A percentile compares a stretch with the other conserved stretches of the same genome.
These are phyloP conservation scores for Pisolithus marmoratus DNA, from an alignment of 768 basidiomycete genomes.

Conservation along the genomic window DNA sequence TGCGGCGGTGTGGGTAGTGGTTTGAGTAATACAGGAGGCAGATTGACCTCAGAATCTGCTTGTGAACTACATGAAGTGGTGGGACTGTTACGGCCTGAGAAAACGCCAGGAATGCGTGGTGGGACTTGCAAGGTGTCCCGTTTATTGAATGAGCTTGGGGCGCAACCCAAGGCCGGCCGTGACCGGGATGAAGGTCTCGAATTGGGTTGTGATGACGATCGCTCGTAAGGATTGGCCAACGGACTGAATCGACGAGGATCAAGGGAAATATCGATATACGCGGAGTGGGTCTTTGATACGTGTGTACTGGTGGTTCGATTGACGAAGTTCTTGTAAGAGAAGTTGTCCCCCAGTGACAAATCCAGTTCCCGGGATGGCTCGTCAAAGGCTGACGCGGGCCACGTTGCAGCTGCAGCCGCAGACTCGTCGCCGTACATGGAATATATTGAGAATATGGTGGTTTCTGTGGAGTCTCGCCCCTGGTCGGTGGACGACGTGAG, in stretches of 20 bases:
- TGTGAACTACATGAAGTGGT: conserved; percentile 25
- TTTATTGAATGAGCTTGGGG: background rate
- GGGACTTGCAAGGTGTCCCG: conserved; percentile 17
- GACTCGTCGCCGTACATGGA: conserved; percentile 76
- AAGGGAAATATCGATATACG: conserved; percentile 25
- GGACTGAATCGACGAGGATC: conserved; percentile 19
- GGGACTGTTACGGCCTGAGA: conserved; percentile 12
- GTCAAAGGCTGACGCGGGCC: conserved; percentile 37
- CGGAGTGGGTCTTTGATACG: conserved; percentile 17
- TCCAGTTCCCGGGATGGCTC: conserved; percentile 34
- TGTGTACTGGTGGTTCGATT: conserved; percentile 12
- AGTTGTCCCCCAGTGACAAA: conserved; percentile 27
- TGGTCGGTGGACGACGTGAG: conserved; percentile 32
- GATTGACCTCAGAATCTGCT: conserved; percentile 11
- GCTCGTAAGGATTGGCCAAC: conserved; percentile 16
- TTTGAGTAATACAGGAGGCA: conserved; percentile 10
- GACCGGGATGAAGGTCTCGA: background rate
- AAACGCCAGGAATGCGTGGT: conserved; percentile 22
- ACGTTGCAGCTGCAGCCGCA: conserved; percentile 32
- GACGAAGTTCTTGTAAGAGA: conserved; percentile 32
- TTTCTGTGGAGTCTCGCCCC: conserved; percentile 59
- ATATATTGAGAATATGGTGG: conserved; percentile 78
- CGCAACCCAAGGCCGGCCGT: background rate
- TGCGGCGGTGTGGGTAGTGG: conserved; percentile 23
- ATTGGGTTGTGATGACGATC: background rate